Evolutionary conservation across 331 rosid genomes (phyloP).

Genomic region (Arachis monticola): DNA sequence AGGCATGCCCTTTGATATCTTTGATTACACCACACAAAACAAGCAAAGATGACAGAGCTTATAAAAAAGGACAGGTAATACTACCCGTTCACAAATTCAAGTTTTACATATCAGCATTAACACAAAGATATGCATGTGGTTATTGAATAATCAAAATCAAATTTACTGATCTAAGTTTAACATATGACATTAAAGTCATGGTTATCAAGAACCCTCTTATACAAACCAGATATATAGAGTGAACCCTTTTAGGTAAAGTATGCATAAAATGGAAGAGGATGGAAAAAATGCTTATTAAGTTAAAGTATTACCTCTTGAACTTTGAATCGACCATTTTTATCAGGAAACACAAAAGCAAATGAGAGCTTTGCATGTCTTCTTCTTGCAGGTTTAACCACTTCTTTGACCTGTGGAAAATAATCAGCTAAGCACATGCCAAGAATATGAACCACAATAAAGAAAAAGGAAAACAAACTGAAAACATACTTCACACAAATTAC

Average conservation of each 20-base stretch:
- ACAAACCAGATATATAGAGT: neutral
- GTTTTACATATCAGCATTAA: conserved; percentile 2
- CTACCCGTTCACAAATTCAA: neutral
- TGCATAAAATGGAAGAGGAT: neutral
- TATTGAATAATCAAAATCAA: conserved; percentile 16
- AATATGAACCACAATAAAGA: neutral
- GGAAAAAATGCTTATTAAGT: neutral
- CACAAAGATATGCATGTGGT: neutral
- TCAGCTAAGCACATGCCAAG: conserved; percentile 36
- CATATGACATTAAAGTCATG: conserved; percentile 3
- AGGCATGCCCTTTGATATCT: neutral
- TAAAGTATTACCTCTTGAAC: conserved; percentile 65
- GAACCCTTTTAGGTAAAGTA: neutral
- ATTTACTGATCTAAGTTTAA: neutral
- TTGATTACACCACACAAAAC: neutral
- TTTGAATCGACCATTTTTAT: conserved; percentile 80
- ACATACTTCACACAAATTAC: neutral
- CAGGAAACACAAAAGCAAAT: conserved; percentile 94
- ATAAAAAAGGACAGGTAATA: neutral
- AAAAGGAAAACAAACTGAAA: neutral
- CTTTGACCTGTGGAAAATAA: conserved; percentile 69
- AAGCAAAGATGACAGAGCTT: conserved; percentile 4
- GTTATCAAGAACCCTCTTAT: neutral
- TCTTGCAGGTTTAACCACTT: conserved; percentile 95
- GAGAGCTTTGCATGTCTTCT: conserved; percentile 91